These are phyloP conservation scores for Fusarium multiceps DNA, from an alignment of 2,329 filamentous ascomycete species.

Conservation along the genomic window DNA sequence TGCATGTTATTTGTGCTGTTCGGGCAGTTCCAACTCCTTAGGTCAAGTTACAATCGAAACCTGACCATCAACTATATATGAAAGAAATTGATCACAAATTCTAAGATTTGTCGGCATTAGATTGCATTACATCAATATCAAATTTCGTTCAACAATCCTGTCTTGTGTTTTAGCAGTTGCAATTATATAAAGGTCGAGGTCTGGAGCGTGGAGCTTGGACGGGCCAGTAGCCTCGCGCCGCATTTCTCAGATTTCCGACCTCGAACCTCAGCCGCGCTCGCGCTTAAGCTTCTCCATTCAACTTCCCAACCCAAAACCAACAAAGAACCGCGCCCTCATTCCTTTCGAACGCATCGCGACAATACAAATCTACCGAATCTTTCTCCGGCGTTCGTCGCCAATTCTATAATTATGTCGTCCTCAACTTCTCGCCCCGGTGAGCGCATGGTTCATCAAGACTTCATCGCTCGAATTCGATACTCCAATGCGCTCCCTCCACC, in stretches of 20 bases:
- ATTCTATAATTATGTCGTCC: conserved; percentile 35
- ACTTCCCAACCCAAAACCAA: conserved; percentile 17
- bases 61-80: background rate
- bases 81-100: background rate
- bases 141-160: background rate
- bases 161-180: background rate
- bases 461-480: conserved; percentile 95
- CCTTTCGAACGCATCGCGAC: conserved; percentile 7
- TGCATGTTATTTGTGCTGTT: background rate
- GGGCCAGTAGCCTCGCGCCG: conserved; percentile 40
- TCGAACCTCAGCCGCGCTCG: conserved; percentile 37
- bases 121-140: background rate
- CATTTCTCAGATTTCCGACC: conserved; percentile 39
- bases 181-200: background rate
- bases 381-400: conserved; percentile 25
- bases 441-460: conserved; percentile 86
- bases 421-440: conserved; percentile 58
- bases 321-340: conserved; percentile 7
- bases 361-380: conserved; percentile 1
- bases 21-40: background rate
- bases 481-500: conserved; percentile 96
- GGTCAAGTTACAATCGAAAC: background rate
- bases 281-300: conserved; percentile 37
- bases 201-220: conserved; percentile 30
- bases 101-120: too few species aligned